Conservation (phyloP, 1,284 basidiomycete genomes). For the Microbotryomycetes sp. region DNA sequence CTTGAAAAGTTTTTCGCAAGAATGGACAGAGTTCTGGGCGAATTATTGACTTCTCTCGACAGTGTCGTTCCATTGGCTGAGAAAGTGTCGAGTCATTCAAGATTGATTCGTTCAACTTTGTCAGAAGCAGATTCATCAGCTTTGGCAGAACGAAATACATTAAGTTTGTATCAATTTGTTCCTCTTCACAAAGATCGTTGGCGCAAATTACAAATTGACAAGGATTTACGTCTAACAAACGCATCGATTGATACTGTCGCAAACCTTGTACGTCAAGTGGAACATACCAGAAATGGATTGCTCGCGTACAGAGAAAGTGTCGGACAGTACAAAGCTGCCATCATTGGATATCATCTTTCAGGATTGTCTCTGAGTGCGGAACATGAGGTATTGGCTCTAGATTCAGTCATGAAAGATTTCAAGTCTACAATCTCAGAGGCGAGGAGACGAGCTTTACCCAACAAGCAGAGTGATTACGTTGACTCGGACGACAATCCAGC, state of each 20-base stretch:
- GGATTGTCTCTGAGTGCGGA: conserved; percentile 32
- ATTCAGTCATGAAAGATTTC: conserved; percentile 34
- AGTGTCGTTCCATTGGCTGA: background rate
- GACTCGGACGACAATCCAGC: no score
- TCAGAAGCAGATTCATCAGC: background rate
- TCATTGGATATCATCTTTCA: conserved; percentile 35
- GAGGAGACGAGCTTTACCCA: conserved; percentile 3
- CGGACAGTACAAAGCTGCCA: conserved; percentile 23
- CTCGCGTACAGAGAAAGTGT: conserved; percentile 26
- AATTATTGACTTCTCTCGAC: background rate
- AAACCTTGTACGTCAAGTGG: conserved; percentile 22
- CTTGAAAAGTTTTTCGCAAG: background rate
- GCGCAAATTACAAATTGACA: conserved; percentile 27
- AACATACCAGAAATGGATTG: conserved; percentile 29
- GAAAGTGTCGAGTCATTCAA: background rate
- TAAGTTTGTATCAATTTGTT: background rate
- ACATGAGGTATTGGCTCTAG: conserved; percentile 33
- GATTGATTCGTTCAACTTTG: background rate
- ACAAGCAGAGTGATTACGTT: no score
- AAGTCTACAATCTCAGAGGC: conserved; percentile 24
- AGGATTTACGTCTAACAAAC: conserved; percentile 33
- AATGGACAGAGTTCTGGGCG: background rate
- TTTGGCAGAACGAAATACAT: background rate
- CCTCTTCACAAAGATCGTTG: conserved; percentile 1
- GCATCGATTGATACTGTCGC: conserved; percentile 28